phyloP scores from a whole-genome alignment of 163 green algal genomes.

The Scenedesmus sp. region DNA sequence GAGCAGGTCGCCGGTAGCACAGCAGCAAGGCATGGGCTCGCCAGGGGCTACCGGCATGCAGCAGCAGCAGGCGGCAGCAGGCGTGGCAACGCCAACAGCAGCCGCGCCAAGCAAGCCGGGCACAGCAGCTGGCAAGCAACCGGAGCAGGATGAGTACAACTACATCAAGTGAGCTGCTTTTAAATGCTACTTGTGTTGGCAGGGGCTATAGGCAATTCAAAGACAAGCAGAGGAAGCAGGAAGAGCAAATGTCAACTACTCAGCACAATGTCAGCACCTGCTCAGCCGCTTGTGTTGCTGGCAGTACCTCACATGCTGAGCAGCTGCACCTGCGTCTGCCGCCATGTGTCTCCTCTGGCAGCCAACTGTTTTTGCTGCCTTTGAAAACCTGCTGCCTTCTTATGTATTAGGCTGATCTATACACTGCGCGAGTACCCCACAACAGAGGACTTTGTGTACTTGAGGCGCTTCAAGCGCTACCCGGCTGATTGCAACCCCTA shows the following conservation, averaged over 20 bases:
- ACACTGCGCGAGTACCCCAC: conserved; percentile 75
- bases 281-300: neutral
- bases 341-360: neutral
- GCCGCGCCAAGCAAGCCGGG: neutral
- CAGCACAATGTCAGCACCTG: neutral
- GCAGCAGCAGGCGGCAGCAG: conserved; percentile 4
- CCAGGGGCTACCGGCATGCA: neutral
- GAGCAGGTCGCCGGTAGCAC: conserved; percentile 12
- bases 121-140: neutral
- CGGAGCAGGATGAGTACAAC: conserved; percentile 37
- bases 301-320: neutral
- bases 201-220: neutral
- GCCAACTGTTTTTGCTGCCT: too few species aligned
- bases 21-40: neutral
- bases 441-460: conserved; percentile 89
- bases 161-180: conserved; percentile 45
- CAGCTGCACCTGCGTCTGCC: neutral
- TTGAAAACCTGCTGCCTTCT: neutral
- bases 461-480: conserved; percentile 70
- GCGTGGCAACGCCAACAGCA: neutral
- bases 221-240: neutral
- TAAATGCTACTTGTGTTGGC: neutral
- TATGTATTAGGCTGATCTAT: conserved; percentile 70
- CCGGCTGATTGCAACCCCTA: conserved; percentile 78
- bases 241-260: neutral